These are phyloP conservation scores for Fusarium sp. DNA, from an alignment of 2,329 filamentous ascomycete species.

Conservation along the genomic window DNA sequence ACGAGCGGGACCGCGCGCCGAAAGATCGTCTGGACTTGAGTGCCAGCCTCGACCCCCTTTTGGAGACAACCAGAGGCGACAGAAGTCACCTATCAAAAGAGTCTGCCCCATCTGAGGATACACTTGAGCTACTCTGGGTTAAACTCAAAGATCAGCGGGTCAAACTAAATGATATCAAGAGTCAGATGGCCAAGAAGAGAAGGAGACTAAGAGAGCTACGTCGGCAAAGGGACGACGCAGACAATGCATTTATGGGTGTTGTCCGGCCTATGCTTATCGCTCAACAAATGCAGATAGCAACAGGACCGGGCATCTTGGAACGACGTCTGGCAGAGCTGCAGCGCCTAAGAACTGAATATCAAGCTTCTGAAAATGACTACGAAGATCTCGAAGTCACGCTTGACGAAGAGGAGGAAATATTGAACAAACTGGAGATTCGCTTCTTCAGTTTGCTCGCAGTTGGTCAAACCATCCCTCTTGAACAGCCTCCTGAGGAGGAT, in stretches of 20 bases:
- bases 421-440: constrained; percentile 51
- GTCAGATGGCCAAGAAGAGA: constrained; percentile 49
- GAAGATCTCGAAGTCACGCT: constrained; percentile 51
- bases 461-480: constrained; percentile 37
- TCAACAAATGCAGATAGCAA: constrained; percentile 31
- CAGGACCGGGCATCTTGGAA: constrained; percentile 43
- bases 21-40: constrained; percentile 25
- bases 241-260: constrained; percentile 55
- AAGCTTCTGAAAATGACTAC: constrained; percentile 51
- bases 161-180: constrained; percentile 45
- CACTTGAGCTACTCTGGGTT: constrained; percentile 51
- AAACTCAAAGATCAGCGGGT: constrained; percentile 50
- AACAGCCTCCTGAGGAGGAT: constrained; percentile 5
- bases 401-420: constrained; percentile 51
- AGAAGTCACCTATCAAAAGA: constrained; percentile 19
- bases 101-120: constrained; percentile 44
- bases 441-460: constrained; percentile 53
- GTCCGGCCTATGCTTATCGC: constrained; percentile 52
- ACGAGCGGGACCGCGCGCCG: constrained; percentile 45
- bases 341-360: constrained; percentile 51
- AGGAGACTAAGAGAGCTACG: constrained; percentile 48
- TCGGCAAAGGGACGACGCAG: constrained; percentile 49
- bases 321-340: constrained; percentile 52
- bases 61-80: constrained; percentile 17
- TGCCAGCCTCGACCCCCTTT: not conserved